Evolutionary conservation across 345 rosid species (phyloP).

Genomic region (Abelmoschus esculentus): DNA sequence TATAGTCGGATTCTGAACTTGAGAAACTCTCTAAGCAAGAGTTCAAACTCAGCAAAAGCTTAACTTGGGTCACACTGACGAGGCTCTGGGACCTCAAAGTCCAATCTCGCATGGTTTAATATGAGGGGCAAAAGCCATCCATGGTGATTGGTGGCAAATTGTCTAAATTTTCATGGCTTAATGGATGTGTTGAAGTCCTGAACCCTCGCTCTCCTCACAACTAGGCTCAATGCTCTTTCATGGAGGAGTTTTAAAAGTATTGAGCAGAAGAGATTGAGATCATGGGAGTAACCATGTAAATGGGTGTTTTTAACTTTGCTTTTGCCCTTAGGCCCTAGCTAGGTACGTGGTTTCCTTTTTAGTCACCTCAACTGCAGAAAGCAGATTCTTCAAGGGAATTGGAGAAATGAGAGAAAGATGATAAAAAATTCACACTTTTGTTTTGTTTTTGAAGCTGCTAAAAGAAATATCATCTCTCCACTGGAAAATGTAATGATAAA

Average conservation of each 20-base stretch:
- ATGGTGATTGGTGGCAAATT: too few relatives aligned
- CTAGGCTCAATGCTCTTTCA: not conserved
- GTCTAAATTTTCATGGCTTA: not conserved
- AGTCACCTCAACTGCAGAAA: constrained; percentile 19
- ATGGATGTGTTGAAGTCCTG: not conserved
- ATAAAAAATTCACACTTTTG: constrained; percentile 32
- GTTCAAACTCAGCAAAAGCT: too few relatives aligned
- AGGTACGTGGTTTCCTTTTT: too few relatives aligned
- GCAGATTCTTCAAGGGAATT: too few relatives aligned
- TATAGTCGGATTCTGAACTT: too few relatives aligned
- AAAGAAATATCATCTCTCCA: not conserved
- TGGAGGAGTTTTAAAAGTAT: not conserved
- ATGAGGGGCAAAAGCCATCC: too few relatives aligned
- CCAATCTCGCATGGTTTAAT: too few relatives aligned
- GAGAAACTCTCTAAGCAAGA: too few relatives aligned
- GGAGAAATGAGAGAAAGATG: not conserved
- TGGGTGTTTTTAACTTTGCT: too few relatives aligned
- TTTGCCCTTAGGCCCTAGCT: not conserved
- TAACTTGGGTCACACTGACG: too few relatives aligned
- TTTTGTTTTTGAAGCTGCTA: constrained; percentile 7
- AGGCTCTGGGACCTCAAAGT: too few relatives aligned
- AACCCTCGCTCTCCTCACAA: not conserved
- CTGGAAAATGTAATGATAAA: constrained; percentile 41
- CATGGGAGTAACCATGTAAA: too few relatives aligned
- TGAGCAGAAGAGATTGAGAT: not conserved